These are phyloP conservation scores for Chaetomiaceae sp. DNA, from an alignment of 2,329 filamentous ascomycete species.

Conservation along the genomic window DNA sequence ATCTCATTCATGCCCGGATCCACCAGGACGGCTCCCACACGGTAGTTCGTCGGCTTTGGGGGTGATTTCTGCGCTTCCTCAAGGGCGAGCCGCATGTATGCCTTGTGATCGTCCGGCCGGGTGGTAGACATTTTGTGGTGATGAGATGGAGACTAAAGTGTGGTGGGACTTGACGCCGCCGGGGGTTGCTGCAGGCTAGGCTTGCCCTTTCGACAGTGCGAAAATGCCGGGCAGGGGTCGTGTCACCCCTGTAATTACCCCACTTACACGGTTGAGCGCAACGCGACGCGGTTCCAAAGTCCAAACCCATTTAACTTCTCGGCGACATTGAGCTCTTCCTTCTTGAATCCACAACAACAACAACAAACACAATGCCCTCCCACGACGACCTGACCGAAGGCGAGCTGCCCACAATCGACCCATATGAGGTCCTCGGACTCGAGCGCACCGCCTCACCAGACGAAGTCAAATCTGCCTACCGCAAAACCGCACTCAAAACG, in stretches of 20 bases:
- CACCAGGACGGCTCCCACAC: constrained; percentile 87
- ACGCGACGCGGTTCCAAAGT: constrained; percentile 6
- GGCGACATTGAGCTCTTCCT: neutral
- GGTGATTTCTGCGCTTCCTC: constrained; percentile 73
- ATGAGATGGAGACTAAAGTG: neutral
- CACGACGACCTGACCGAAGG: constrained; percentile 48
- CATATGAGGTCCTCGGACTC: constrained; percentile 75
- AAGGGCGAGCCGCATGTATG: constrained; percentile 66
- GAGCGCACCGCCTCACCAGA: constrained; percentile 66
- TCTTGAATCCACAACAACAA: constrained; percentile 3
- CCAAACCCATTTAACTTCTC: constrained; percentile 2
- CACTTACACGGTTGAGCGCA: too few relatives aligned
- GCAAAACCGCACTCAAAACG: constrained; percentile 80
- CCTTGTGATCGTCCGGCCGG: constrained; percentile 40
- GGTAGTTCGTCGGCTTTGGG: constrained; percentile 85
- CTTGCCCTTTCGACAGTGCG: too few relatives aligned
- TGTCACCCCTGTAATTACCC: too few relatives aligned
- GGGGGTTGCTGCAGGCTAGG: too few relatives aligned
- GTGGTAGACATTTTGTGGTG: constrained; percentile 23
- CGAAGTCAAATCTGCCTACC: constrained; percentile 86
- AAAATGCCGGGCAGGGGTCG: too few relatives aligned
- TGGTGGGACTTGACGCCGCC: neutral
- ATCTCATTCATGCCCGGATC: constrained; percentile 53
- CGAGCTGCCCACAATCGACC: constrained; percentile 62
- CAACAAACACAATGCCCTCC: constrained; percentile 39